Base-by-base conservation (phyloP, 2,329 filamentous ascomycete genomes). In the Neonectria sp. region DNA sequence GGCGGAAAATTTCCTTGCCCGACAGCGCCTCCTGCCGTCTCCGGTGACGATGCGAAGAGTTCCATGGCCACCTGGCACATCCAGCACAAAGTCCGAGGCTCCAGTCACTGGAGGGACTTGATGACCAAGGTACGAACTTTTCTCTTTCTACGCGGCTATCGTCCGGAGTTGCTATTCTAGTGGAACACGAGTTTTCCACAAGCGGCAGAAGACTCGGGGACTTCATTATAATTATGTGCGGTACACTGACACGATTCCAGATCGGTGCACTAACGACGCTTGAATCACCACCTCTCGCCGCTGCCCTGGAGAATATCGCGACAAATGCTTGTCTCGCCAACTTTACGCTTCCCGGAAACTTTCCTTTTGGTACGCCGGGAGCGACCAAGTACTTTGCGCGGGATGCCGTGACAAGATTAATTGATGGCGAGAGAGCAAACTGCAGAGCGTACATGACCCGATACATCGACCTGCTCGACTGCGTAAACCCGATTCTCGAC, bases 361-460 rank as follows among this genome's bases (percentile, higher is more conserved):
- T 80, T 51, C 79, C 79, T n/a, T 81, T 81, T 68, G 79, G 79
- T 7, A 81, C 79, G 0, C 79, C 78, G 6, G 78, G 76, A 1
- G 77, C 79, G 0, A 71, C 70, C 12, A 80, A 79, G 60, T 81
- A 80, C 68, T 76, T 70, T 57, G 57, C 78, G 0, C 73, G 78
- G 13, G 78, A 80, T 46, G 72, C 73, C 6, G 76, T 80, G 3
- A 75, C 72, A n/a, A 71, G 74, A 27, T 71, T 81, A 15, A 64
- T 81, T 12, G 73, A 76, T 2, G 68, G 64, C 8, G 78, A 81
- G 66, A 71, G 69, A 57, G 55, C 69, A 25, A 75, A 73, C 48
- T 73, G 70, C 40, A 66, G 72, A 8, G 61, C 55, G 17, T 81
- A 80, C 53, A 70, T 80, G 4, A 65, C 73, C 40, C 71, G 71